These are phyloP conservation scores for Phaeolepiota aurea DNA, from an alignment of 768 basidiomycete species.

Conservation along the genomic window DNA sequence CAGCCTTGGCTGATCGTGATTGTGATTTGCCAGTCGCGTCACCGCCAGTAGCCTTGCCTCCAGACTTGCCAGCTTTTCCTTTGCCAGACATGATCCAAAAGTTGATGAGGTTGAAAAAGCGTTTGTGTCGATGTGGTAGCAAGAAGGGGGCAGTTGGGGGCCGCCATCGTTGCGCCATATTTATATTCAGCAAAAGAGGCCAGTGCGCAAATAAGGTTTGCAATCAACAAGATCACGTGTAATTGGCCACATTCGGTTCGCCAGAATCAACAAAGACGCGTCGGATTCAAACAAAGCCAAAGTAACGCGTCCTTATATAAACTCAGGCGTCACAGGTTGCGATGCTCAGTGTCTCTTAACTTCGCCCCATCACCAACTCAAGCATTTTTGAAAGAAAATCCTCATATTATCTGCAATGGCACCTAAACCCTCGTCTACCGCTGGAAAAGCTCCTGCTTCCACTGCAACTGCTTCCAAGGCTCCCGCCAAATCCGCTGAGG, in stretches of 20 bases:
- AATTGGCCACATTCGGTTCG: conserved; percentile 10
- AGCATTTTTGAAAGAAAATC: conserved; percentile 6
- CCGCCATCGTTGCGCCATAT: conserved; percentile 10
- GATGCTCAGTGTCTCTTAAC: conserved; percentile 10
- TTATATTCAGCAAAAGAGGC: conserved; percentile 15
- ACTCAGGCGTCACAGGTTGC: conserved; percentile 8
- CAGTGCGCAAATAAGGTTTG: conserved; percentile 15
- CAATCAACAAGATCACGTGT: conserved; percentile 8
- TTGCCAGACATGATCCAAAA: conserved; percentile 24
- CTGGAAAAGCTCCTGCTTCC: conserved; percentile 73
- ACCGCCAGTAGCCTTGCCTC: conserved; percentile 38
- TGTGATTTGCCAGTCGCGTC: conserved; percentile 32
- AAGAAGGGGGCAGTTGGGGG: conserved; percentile 6
- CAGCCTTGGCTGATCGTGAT: conserved; percentile 54
- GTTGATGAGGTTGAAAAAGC: conserved; percentile 7
- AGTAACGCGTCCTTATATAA: conserved; percentile 29
- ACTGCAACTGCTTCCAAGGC: conserved; percentile 63
- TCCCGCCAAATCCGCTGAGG: conserved; percentile 56
- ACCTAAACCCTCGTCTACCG: conserved; percentile 75
- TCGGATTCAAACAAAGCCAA: conserved; percentile 25
- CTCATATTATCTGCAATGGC: conserved; percentile 32
- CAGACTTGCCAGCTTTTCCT: conserved; percentile 41
- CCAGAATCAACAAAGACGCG: conserved; percentile 29
- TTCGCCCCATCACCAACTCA: conserved; percentile 14
- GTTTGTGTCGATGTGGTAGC: conserved; percentile 11